A percentile compares a stretch with the other conserved stretches of the same genome.
Evolutionary conservation across 352 stramenopile genomes (phyloP).

Genomic region (Phytophthora syringae): DNA sequence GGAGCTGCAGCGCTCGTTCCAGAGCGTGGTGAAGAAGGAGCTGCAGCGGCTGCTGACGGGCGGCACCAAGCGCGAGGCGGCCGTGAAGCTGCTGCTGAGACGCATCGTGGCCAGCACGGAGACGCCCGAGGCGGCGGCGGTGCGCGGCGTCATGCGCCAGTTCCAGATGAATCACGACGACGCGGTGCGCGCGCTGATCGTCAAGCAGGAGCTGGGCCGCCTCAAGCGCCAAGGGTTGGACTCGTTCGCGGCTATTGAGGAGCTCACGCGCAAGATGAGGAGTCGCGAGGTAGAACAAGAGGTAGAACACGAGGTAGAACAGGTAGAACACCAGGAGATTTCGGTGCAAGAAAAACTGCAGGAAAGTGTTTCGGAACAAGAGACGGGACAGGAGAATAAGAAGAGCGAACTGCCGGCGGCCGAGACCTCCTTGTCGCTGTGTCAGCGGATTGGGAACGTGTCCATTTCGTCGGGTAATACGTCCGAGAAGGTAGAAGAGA

Average conservation of each 20-base stretch:
- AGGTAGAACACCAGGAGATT: conserved; percentile 5
- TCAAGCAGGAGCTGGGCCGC: conserved; percentile 86
- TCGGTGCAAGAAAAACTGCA: conserved; percentile 5
- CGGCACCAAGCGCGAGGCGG: conserved; percentile 68
- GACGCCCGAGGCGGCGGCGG: conserved; percentile 62
- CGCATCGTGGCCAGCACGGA: conserved; percentile 78
- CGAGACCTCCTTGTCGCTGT: conserved; percentile 67
- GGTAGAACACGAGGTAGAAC: background rate
- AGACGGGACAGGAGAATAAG: conserved; percentile 15
- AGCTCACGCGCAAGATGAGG: conserved; percentile 87
- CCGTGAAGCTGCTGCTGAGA: conserved; percentile 73
- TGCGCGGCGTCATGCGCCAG: conserved; percentile 81
- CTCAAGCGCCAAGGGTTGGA: conserved; percentile 81
- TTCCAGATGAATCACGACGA: conserved; percentile 91
- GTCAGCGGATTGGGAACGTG: conserved; percentile 79
- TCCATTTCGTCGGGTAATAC: conserved; percentile 62
- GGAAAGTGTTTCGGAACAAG: background rate
- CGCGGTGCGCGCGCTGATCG: conserved; percentile 81
- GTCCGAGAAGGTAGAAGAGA: conserved; percentile 8
- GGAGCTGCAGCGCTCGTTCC: conserved; percentile 74
- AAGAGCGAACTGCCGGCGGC: no score
- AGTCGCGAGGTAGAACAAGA: conserved; percentile 15
- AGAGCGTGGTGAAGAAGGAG: conserved; percentile 83
- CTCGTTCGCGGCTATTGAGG: conserved; percentile 85
- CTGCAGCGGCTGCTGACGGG: conserved; percentile 65